A percentile compares a stretch with the other conserved stretches of the same genome.
These are phyloP conservation scores for Zygosaccharomyces sapae DNA, from an alignment of 1,139 yeast genomes.

Conservation along the genomic window DNA sequence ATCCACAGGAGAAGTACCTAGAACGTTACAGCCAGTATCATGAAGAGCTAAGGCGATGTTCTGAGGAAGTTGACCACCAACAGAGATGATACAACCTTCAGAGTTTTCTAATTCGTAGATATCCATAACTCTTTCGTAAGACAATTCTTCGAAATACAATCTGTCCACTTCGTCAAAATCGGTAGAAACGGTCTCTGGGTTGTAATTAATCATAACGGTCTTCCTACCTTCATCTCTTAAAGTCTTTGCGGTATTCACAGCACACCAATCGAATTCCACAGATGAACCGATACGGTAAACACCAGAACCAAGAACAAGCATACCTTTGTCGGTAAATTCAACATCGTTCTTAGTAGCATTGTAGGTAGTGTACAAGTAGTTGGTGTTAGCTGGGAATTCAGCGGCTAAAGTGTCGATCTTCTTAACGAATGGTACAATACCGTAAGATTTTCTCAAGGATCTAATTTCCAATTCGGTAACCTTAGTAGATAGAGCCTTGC, in stretches of 20 bases:
- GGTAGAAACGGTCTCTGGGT: constrained; percentile 97
- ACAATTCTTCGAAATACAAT: constrained; percentile 90
- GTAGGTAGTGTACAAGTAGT: constrained; percentile 92
- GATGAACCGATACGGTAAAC: constrained; percentile 98
- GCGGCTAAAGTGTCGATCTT: constrained; percentile 97
- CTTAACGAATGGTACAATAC: constrained; percentile 89
- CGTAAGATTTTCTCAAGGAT: constrained; percentile 67
- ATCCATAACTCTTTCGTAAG: constrained; percentile 95
- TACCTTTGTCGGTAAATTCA: constrained; percentile 81
- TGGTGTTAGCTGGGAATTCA: constrained; percentile 96
- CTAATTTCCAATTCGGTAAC: constrained; percentile 71
- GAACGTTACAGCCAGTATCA: constrained; percentile 76
- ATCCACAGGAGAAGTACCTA: constrained; percentile 93
- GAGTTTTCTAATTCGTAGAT: constrained; percentile 90
- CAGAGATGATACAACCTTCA: constrained; percentile 88
- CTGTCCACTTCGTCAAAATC: constrained; percentile 98
- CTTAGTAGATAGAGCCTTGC: constrained; percentile 37
- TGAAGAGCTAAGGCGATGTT: constrained; percentile 87
- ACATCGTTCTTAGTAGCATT: constrained; percentile 87
- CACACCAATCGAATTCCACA: constrained; percentile 99
- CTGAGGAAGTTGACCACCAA: constrained; percentile 97
- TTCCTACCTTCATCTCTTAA: constrained; percentile 81
- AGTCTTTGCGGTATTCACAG: constrained; percentile 93
- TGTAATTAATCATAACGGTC: constrained; percentile 94
- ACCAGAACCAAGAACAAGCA: constrained; percentile 95